Evolutionary conservation across 352 stramenopile genomes (phyloP).

Genomic region (Phytophthora lateralis): DNA sequence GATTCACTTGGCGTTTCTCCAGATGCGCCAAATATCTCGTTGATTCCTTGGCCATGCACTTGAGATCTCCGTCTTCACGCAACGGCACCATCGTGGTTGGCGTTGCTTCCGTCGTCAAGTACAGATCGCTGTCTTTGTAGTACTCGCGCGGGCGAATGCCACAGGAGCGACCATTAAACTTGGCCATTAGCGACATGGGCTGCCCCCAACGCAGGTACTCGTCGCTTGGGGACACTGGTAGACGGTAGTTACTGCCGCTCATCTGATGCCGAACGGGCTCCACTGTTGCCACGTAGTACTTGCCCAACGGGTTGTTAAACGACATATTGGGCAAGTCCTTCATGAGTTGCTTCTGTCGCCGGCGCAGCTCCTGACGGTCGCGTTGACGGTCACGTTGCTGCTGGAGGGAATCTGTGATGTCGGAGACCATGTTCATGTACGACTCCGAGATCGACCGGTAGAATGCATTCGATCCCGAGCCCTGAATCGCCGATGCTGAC

Average conservation of each 20-base stretch:
- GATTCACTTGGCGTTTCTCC: slow-evolving; percentile 55
- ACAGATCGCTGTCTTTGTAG: slow-evolving; percentile 78
- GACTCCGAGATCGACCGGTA: slow-evolving; percentile 51
- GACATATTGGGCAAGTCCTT: slow-evolving; percentile 83
- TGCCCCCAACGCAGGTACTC: slow-evolving; percentile 67
- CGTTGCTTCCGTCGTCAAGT: slow-evolving; percentile 70
- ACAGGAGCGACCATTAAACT: slow-evolving; percentile 58
- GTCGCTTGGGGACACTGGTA: slow-evolving; percentile 33
- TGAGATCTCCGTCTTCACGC: slow-evolving; percentile 66
- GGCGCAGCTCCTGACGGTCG: slow-evolving; percentile 55
- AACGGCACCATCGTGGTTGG: slow-evolving; percentile 68
- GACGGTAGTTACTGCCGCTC: slow-evolving; percentile 35
- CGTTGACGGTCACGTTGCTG: slow-evolving; percentile 49
- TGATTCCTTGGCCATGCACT: slow-evolving; percentile 74
- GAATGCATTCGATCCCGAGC: slow-evolving; percentile 34
- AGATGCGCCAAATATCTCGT: slow-evolving; percentile 65
- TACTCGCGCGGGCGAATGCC: slow-evolving; percentile 74
- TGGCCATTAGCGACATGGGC: slow-evolving; percentile 63
- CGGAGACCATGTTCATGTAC: slow-evolving; percentile 46
- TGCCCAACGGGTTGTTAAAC: slow-evolving; percentile 55
- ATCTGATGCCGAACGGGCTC: slow-evolving; percentile 45
- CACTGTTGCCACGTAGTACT: slow-evolving; percentile 67
- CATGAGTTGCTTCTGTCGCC: slow-evolving; percentile 54
- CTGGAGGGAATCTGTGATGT: slow-evolving; percentile 48
- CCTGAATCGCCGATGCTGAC: slow-evolving; percentile 29